Evolutionary conservation across 495 filamentous ascomycete species (phyloP).

Genomic region (Neurospora sp.): DNA sequence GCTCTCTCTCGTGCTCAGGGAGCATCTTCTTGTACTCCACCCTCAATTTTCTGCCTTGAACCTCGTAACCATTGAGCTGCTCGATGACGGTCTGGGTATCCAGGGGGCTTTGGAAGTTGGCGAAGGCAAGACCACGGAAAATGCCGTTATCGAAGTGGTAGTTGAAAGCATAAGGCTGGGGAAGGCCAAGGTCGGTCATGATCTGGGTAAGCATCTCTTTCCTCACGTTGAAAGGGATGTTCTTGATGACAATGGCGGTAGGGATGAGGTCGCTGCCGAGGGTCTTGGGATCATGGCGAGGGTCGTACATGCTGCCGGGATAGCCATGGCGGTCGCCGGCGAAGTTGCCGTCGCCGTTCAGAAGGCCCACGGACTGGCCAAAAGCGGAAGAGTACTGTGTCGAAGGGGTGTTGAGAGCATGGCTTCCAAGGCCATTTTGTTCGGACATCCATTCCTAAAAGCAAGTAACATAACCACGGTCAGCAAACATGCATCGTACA

Average conservation of each 20-base stretch:
- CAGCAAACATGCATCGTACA: not conserved
- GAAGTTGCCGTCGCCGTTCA: constrained; percentile 22
- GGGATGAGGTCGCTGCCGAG: constrained; percentile 70
- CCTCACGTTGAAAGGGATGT: constrained; percentile 96
- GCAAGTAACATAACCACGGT: constrained; percentile 2
- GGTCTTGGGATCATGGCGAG: constrained; percentile 23
- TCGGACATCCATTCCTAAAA: constrained; percentile 40
- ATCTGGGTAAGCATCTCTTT: constrained; percentile 87
- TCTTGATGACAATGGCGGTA: constrained; percentile 98
- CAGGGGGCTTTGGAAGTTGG: constrained; percentile 93
- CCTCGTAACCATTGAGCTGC: constrained; percentile 84
- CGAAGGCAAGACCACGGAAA: constrained; percentile 91
- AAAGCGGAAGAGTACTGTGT: constrained; percentile 20
- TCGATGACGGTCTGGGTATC: constrained; percentile 89
- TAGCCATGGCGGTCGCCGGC: constrained; percentile 20
- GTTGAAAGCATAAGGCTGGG: constrained; percentile 96
- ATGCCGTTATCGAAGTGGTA: constrained; percentile 99
- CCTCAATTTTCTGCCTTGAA: constrained; percentile 85
- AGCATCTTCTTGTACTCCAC: constrained; percentile 99
- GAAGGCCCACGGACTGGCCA: constrained; percentile 18
- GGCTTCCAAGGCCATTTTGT: constrained; percentile 30
- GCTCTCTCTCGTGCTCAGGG: constrained; percentile 82
- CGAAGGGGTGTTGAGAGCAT: constrained; percentile 27
- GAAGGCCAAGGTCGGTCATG: constrained; percentile 86
- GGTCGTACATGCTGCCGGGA: constrained; percentile 20